Evolutionary conservation across 345 rosid species (phyloP), one percentile per base, ranked within the genome.

Genomic region (Mallotus nudiflorus): DNA sequence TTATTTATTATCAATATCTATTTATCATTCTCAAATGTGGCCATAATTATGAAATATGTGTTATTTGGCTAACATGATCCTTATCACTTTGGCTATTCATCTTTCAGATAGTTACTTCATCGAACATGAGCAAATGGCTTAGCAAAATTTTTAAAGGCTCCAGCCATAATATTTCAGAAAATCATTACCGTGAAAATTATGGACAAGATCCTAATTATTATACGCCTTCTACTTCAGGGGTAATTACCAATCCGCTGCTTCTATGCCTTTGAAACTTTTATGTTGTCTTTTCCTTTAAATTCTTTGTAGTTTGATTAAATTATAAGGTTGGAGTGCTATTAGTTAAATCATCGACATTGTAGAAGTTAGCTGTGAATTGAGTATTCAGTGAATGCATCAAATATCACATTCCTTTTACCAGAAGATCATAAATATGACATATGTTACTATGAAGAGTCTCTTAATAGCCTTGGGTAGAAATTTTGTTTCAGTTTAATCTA

Each of bases 71-170:
- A 25, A 15, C 22, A 72, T 44, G 31, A 24, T 55, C 20, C 9
- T 11, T n/a, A n/a, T n/a, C n/a, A n/a, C n/a, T 35, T 53, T 35
- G 22, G 44, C 40, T 48, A 9, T 24, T 40, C 15, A 24, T 44
- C 44, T 55, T 22, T 55, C 76, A 88, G 91, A 81, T 37, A 70
- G 60, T 61, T 72, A 60, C 68, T 70, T 84, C 77, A 62, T 74
- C 75, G 76, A 51, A 71, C 72, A 85, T 86, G 95, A 81, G 73
- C 80, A 74, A 74, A 80, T 91, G 98, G 98, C 84, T 94, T 51
- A 87, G 82, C 78, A 94, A 91, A 75, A 71, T 88, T 70, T 88
- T 94, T 73, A 91, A 88, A 86, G 98, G 93, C 72, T 83, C 89
- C 72, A 73, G 71, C 80, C 89, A 88, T 71, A 80, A 85, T 60